Evolutionary conservation across 1,284 basidiomycete genomes (phyloP), one percentile per base, ranked within the genome.

Genomic region (Malassezia sp.): DNA sequence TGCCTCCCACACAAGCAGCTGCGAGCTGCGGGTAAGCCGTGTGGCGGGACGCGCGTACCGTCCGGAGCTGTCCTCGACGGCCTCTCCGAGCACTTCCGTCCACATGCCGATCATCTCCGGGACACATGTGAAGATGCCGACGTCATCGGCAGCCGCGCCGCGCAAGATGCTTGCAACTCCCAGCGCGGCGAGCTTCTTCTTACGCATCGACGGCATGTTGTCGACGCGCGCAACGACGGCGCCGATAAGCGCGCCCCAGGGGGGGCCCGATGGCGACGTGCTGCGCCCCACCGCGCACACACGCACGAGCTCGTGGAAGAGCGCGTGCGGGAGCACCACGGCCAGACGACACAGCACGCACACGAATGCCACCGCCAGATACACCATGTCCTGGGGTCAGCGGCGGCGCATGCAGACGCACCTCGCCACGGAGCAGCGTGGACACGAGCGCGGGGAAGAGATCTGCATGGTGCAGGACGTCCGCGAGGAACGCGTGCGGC

Each of bases 81-180:
- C 45, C 29, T 61, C 60, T 7, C 56, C 58, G 11, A 68, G 35
- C 35, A 59, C 52, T 42, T 65, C 66, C 12, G 56, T 61, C 66
- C 66, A 68, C 9, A 60, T 38, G 3, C 59, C 52, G 14, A 64
- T 52, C 49, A 67, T 49, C 8, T 57, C 57, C 0, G 63, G 60
- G 3, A 60, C 24, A 6, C 35, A 35, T 3, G 38, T 42, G 2
- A 55, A 45, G 15, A 67, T 42, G 20, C 27, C 38, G 5, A 40
- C 11, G 18, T 53, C 49, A 28, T 33, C 18, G 4, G 30, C 39
- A 15, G 45, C 31, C 17, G 42, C 47, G 18, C 35, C 42, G 5
- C 35, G 39, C 35, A 59, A 18, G 12, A 54, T 42, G 18, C 24
- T 35, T 9, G 66, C 62, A 7, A 64, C 43, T 2, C 57, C 66